phyloP scores from a whole-genome alignment of 768 basidiomycete species.

The Boletales sp. region DNA sequence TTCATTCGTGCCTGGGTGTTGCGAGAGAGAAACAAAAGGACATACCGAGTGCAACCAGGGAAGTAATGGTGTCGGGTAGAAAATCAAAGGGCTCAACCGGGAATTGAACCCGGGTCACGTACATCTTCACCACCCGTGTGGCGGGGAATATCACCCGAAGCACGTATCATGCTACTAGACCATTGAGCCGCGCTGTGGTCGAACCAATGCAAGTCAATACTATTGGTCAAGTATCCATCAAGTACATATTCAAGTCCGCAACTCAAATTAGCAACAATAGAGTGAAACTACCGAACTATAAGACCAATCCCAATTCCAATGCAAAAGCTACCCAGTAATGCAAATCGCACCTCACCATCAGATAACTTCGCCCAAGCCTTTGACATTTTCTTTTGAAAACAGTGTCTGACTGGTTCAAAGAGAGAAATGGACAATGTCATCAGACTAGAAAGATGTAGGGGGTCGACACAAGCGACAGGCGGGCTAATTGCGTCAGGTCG shows the following conservation, averaged over 20 bases:
- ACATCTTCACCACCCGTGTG: conserved; percentile 25
- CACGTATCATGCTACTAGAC: conserved; percentile 35
- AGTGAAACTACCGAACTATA: conserved; percentile 24
- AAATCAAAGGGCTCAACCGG: conserved; percentile 24
- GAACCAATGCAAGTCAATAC: no score
- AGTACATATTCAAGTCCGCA: no score
- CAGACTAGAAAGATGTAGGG: conserved; percentile 63
- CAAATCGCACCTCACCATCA: conserved; percentile 29
- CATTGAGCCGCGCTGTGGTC: conserved; percentile 15
- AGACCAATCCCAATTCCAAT: conserved; percentile 44
- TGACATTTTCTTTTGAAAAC: conserved; percentile 22
- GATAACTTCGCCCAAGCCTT: conserved; percentile 23
- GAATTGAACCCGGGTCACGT: conserved; percentile 36
- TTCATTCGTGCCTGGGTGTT: no score
- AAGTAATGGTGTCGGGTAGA: neutral
- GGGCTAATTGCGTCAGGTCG: conserved; percentile 13
- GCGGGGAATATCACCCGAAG: conserved; percentile 23
- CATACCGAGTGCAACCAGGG: no score
- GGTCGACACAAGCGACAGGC: conserved; percentile 46
- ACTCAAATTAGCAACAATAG: no score
- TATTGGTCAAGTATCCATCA: no score
- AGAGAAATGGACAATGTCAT: conserved; percentile 60
- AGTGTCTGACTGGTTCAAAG: conserved; percentile 41
- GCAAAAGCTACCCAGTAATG: conserved; percentile 41
- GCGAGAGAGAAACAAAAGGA: neutral